Conservation (phyloP, 2,329 filamentous ascomycete species). For the Colletotrichum filicis region DNA sequence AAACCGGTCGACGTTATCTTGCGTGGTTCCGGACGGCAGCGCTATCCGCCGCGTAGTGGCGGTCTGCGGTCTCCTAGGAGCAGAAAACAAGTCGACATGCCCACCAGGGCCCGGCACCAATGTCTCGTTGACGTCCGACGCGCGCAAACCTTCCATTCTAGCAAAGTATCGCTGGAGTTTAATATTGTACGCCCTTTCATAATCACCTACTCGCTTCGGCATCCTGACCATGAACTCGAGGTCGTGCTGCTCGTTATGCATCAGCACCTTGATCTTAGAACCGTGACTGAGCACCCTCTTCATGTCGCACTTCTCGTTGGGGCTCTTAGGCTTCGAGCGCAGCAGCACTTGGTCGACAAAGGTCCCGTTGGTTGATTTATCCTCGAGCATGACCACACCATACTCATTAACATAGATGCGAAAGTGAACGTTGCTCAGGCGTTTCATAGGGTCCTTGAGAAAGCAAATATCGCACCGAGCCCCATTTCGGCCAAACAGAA, state of each 20-base stretch:
- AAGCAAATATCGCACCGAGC: conserved; percentile 79
- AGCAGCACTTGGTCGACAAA: conserved; percentile 81
- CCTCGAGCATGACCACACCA: conserved; percentile 90
- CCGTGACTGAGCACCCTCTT: conserved; percentile 77
- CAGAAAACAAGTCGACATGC: conserved; percentile 51
- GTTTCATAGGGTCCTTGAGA: conserved; percentile 72
- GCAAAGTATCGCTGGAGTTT: conserved; percentile 77
- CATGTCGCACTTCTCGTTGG: conserved; percentile 48
- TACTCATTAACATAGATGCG: conserved; percentile 91
- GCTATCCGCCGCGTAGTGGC: conserved; percentile 35
- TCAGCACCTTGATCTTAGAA: conserved; percentile 76
- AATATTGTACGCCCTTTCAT: conserved; percentile 71
- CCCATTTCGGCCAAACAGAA: conserved; percentile 85
- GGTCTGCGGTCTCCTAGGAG: conserved; percentile 15
- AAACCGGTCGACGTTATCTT: conserved; percentile 49
- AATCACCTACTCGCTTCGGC: conserved; percentile 76
- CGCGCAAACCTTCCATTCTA: conserved; percentile 44
- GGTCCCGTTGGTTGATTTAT: conserved; percentile 96
- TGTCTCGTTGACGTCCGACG: conserved; percentile 52
- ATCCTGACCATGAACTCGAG: conserved; percentile 88
- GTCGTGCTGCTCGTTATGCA: conserved; percentile 64
- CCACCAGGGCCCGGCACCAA: conserved; percentile 59
- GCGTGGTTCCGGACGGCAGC: conserved; percentile 38
- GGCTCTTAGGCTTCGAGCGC: conserved; percentile 50
- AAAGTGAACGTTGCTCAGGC: conserved; percentile 96